Evolutionary conservation across 2,329 filamentous ascomycete genomes (phyloP), one percentile per base, ranked within the genome.

Genomic region (Aspergillus japonicus): DNA sequence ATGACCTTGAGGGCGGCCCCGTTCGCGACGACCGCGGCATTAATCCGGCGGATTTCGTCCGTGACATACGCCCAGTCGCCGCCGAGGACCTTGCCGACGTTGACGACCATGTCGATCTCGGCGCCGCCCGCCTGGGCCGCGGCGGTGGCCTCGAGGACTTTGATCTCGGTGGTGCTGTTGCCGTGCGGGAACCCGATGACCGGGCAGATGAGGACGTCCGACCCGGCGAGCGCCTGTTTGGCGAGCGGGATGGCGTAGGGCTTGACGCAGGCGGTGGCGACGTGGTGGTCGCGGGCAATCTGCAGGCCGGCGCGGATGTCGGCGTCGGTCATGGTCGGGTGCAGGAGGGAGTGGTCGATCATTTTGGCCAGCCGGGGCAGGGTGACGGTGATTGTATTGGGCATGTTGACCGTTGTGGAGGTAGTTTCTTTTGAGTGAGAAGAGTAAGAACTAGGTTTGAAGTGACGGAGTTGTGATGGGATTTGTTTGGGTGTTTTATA

Each of bases 121-220:
- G 71, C 64, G 1, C 80, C 84, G 1, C 84, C 85, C 0, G 76
- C 77, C 3, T 72, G 64, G 0, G 77, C 78, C 0, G 84, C 84
- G 1, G 76, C 75, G 0, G 68, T 69, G 0, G 85, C 82, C 65
- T 87, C 85, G 24, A 76, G 71, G 1, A 84, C 78, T 66, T 88
- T 88, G 62, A 82, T 78, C 12, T 75, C 70, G 0, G 80, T 82
- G 0, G 81, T 85, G 64, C 78, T 82, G 69, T 82, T 86, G 2
- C 85, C 85, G 65, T 86, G 82, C 0, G 86, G 85, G 64, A 88
- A 88, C 26, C 84, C 84, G 62, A 87, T 80, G 35, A 87, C 85
- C 1, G 84, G 77, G 64, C 84, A 87, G 31, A 87, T 69, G 2
- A 75, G 65, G 5, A 87, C 85, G 49, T 73, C 73, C 2, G 76